phyloP scores from a whole-genome alignment of 345 rosid genomes.

The Boechera stricta region DNA sequence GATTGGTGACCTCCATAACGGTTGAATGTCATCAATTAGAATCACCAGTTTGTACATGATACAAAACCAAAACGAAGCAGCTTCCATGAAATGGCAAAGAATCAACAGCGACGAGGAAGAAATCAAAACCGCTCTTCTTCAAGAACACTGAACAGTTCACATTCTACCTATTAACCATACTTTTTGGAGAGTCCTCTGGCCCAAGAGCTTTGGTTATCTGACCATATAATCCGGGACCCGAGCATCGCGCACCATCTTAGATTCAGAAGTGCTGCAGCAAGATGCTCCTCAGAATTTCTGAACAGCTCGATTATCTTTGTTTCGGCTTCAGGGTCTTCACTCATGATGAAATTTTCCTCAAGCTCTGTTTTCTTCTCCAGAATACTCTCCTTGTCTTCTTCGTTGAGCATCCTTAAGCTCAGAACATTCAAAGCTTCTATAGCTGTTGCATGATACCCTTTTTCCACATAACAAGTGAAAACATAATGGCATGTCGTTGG shows the following conservation, averaged over 20 bases:
- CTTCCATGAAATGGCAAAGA: slow-evolving; percentile 8
- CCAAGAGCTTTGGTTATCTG: slow-evolving; percentile 67
- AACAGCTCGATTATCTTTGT: slow-evolving; percentile 54
- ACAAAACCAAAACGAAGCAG: slow-evolving; percentile 7
- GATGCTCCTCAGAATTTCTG: slow-evolving; percentile 47
- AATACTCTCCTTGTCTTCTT: slow-evolving; percentile 45
- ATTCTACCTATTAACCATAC: slow-evolving; percentile 43
- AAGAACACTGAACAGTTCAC: slow-evolving; percentile 11
- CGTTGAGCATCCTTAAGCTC: slow-evolving; percentile 66
- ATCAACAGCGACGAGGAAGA: slow-evolving; percentile 10
- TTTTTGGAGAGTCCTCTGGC: slow-evolving; percentile 52
- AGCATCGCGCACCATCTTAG: slow-evolving; percentile 80
- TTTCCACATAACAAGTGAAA: slow-evolving; percentile 54
- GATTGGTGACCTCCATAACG: not conserved
- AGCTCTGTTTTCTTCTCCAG: slow-evolving; percentile 53
- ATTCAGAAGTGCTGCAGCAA: slow-evolving; percentile 61
- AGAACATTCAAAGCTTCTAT: slow-evolving; percentile 80
- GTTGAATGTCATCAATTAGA: not conserved
- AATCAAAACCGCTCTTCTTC: slow-evolving; percentile 13
- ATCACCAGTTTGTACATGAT: not conserved
- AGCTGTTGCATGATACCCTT: slow-evolving; percentile 55
- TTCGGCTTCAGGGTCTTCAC: slow-evolving; percentile 69
- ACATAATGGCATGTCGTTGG: slow-evolving; percentile 68
- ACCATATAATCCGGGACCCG: slow-evolving; percentile 63
- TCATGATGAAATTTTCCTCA: slow-evolving; percentile 58